These are phyloP conservation scores for Trebouxia sp. DNA, from an alignment of 139 green algal genomes.

Conservation along the genomic window DNA sequence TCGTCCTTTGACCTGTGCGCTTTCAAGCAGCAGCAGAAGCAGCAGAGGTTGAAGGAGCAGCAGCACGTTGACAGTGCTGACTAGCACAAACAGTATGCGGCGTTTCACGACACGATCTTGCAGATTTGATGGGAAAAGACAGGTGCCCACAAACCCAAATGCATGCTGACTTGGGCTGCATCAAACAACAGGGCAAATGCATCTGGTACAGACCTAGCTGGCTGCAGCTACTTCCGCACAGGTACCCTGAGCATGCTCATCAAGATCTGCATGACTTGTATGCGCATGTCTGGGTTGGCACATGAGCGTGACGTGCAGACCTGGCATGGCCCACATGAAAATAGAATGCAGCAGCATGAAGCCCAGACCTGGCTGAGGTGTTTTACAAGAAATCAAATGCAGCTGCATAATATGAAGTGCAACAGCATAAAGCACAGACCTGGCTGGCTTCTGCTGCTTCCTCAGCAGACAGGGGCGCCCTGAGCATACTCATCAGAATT, in stretches of 20 bases:
- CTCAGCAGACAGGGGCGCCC: constrained; percentile 38
- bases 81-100: not conserved
- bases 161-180: too few relatives aligned
- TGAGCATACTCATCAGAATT: constrained; percentile 64
- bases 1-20: not conserved
- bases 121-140: too few relatives aligned
- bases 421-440: not conserved
- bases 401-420: too few relatives aligned
- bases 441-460: constrained; percentile 30
- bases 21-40: too few relatives aligned
- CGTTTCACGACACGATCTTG: too few relatives aligned
- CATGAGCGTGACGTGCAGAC: too few relatives aligned
- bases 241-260: constrained; percentile 51
- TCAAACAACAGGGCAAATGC: too few relatives aligned
- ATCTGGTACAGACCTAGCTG: not conserved
- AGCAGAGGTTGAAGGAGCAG: too few relatives aligned
- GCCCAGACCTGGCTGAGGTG: not conserved
- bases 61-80: not conserved
- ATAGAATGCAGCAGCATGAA: too few relatives aligned
- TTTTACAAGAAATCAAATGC: not conserved
- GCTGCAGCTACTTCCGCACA: constrained; percentile 30
- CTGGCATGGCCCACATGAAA: too few relatives aligned
- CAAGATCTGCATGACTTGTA: constrained; percentile 51
- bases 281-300: constrained; percentile 54
- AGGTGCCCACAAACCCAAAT: too few relatives aligned